Evolutionary conservation across 2,329 filamentous ascomycete species (phyloP).

Genomic region (Fusarium buxicola): DNA sequence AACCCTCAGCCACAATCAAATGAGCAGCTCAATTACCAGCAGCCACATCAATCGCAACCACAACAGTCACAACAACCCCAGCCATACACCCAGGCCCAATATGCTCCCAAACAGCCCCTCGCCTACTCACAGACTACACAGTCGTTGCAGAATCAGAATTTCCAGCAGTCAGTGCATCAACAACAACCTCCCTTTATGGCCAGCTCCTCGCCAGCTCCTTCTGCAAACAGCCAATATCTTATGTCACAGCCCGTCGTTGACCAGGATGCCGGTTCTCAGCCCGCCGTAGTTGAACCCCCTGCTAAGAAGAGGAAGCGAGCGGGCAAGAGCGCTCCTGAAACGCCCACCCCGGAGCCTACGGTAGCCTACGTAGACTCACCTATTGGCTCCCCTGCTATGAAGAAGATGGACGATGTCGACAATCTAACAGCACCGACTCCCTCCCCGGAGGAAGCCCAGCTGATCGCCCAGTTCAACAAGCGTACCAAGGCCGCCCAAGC

Average conservation of each 20-base stretch:
- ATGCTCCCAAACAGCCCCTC: conserved; percentile 36
- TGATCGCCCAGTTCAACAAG: conserved; percentile 55
- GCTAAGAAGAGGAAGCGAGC: conserved; percentile 55
- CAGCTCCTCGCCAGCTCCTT: conserved; percentile 37
- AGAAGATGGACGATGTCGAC: conserved; percentile 53
- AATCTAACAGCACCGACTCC: conserved; percentile 47
- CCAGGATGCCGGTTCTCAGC: conserved; percentile 37
- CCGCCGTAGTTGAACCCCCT: conserved; percentile 44
- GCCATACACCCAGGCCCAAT: conserved; percentile 39
- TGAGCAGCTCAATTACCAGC: conserved; percentile 39
- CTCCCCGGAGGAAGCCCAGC: conserved; percentile 49
- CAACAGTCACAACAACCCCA: conserved; percentile 32
- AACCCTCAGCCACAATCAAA: conserved; percentile 42
- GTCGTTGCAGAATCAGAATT: conserved; percentile 26
- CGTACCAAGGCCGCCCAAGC: conserved; percentile 53
- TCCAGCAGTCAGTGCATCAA: conserved; percentile 43
- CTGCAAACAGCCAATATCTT: conserved; percentile 37
- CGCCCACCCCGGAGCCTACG: conserved; percentile 44
- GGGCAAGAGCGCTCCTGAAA: conserved; percentile 46
- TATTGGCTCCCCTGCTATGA: conserved; percentile 42
- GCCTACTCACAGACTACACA: conserved; percentile 35
- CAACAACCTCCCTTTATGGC: conserved; percentile 33
- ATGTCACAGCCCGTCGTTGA: conserved; percentile 40
- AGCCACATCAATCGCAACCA: conserved; percentile 37
- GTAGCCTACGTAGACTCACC: conserved; percentile 45